Evolutionary conservation across 2,329 filamentous ascomycete species (phyloP).

Genomic region (Pezicula radicicola): DNA sequence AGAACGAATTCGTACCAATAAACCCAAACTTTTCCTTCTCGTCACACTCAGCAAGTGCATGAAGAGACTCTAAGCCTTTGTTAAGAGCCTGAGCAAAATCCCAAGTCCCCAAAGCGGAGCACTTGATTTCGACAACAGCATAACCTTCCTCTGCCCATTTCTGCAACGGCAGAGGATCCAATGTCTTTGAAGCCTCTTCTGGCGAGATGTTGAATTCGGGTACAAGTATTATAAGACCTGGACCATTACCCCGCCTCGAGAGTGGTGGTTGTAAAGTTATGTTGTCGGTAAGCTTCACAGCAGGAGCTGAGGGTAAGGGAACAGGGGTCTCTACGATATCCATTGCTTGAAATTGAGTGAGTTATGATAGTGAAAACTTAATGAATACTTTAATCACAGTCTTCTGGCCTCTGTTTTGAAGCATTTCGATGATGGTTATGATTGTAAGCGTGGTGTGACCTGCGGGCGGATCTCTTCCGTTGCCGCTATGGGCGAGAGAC

Average conservation of each 20-base stretch:
- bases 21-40: not conserved
- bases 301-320: not conserved
- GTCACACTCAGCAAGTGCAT: not conserved
- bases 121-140: conserved; percentile 22
- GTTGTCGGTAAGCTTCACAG: not conserved
- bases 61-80: not conserved
- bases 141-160: conserved; percentile 37
- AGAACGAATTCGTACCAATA: no score
- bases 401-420: no score
- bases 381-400: no score
- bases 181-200: conserved; percentile 5
- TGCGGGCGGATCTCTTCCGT: no score
- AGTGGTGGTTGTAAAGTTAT: conserved; percentile 16
- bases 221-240: conserved; percentile 30
- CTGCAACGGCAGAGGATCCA: conserved; percentile 23
- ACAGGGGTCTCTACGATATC: not conserved
- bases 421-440: no score
- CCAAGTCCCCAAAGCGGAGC: no score
- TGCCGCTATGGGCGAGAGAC: no score
- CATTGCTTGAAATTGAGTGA: no score
- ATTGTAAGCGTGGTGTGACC: not conserved
- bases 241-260: conserved; percentile 29
- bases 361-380: no score
- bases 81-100: not conserved
- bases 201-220: conserved; percentile 1